Evolutionary conservation across 257 asterid genomes (phyloP), one percentile per base, ranked within the genome.

Genomic region (Ilex aquifolium): DNA sequence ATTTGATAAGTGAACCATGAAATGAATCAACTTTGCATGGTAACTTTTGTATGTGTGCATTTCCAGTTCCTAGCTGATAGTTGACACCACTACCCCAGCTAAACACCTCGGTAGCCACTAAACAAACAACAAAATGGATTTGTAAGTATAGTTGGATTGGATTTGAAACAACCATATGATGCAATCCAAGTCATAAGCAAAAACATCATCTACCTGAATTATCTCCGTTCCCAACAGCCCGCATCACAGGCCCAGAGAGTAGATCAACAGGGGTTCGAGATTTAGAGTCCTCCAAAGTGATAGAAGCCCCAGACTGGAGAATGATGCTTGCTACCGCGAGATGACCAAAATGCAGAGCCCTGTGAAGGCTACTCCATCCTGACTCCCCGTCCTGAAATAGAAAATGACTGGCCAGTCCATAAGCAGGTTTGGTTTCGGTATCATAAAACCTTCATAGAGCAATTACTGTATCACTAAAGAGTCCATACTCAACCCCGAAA

Each of bases 11-110:
- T 16, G 79, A 82, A 54, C 84, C 97, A 68, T 81, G 94, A 58
- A 93, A 88, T 44, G 96, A 74, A 67, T 93, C 99, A 72, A 93
- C 88, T 84, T 93, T 93, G 85, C 97, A 84, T 15, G 99, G 99
- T 70, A 93, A 76, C 62, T 90, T 93, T 77, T 93, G 99, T 63
- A 93, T 82, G 77, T 93, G 97, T 6, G 90, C 95, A 68, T 93
- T 93, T 70, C 99, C 99, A 62, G 99, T 93, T 71, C 99, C 99
- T 66, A 93, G 88, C 71, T 93, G 99, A 80, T 88, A 93, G 75
- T 93, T 93, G 71, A 86, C 97, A 80, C 99, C 99, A 76, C 97
- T 93, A 17, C 99, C 99, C 99, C 99, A 93, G 74, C 99, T 93
- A 69, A 80, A 90, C 64, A 93, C 93, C 85, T 93, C 99, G 0